Conservation (phyloP, 768 basidiomycete genomes). For the Auriculariales sp. region DNA sequence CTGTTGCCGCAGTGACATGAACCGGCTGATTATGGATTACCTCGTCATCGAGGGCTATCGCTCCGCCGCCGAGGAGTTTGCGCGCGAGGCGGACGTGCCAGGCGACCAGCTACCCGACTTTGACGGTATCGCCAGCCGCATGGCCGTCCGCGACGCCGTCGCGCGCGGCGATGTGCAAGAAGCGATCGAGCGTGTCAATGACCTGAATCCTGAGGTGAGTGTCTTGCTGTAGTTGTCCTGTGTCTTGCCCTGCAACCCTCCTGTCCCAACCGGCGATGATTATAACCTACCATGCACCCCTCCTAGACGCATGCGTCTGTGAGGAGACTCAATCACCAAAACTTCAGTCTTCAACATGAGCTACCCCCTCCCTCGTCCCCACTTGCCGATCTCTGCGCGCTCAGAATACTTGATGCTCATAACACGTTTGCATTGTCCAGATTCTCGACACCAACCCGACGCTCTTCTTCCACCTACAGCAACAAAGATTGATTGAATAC, state of each 20-base stretch:
- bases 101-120: conserved; percentile 74
- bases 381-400: neutral
- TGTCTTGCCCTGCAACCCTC: neutral
- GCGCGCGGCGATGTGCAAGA: conserved; percentile 91
- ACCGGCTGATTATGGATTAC: conserved; percentile 92
- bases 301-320: conserved; percentile 73
- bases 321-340: conserved; percentile 71
- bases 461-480: conserved; percentile 89
- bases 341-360: conserved; percentile 98
- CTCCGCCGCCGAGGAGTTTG: conserved; percentile 89
- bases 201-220: conserved; percentile 91
- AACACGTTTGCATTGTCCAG: conserved; percentile 25
- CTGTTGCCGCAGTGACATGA: conserved; percentile 58
- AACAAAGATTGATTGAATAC: conserved; percentile 88
- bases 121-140: conserved; percentile 83
- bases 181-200: conserved; percentile 90
- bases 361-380: conserved; percentile 14
- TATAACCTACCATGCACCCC: conserved; percentile 97
- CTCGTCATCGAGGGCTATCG: conserved; percentile 97
- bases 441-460: conserved; percentile 92
- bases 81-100: conserved; percentile 66
- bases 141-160: conserved; percentile 87
- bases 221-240: conserved; percentile 4
- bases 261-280: conserved; percentile 45
- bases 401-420: conserved; percentile 5